Evolutionary conservation across 305 asterid species (phyloP), one percentile per base, ranked within the genome.

Genomic region (Solanum hybrid): DNA sequence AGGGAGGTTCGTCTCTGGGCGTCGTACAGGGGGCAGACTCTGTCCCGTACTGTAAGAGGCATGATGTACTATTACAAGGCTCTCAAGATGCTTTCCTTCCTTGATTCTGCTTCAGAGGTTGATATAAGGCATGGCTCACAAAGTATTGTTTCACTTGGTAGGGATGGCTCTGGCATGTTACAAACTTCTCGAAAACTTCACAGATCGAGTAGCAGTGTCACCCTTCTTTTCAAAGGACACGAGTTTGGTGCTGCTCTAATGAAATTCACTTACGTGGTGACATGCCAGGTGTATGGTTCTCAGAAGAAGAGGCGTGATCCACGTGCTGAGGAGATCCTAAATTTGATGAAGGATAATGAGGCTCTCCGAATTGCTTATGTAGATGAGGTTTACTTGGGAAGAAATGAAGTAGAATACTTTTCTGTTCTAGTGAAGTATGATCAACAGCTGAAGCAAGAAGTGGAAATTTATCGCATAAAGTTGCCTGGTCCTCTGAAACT

Each of bases 1-100:
- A 93, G 98, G 93, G 97, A 97, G 57, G 96, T 97, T 86, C 94
- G 99, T 89, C 94, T 86, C 39, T 97, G 99, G 99, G 99, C 99
- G 57, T 97, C 99, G 28, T 95, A 95, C 91, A 95, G 99, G 92
- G 99, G 99, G 71, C 99, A 97, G 91, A 97, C 99, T 46, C 92
- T 97, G 39, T 94, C 98, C 18, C 97, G 99, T 75, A 97, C 99
- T 10, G 97, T 97, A 80, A 93, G 99, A 91, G 99, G 99, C 89
- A 97, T 97, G 99, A 97, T 97, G 99, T 96, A 97, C 91, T 96
- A 97, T 90, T 94, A 96, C 93, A 90, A 97, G 93, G 99, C 99
- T 89, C 95, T 97, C 26, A 94, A 95, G 92, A 96, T 97, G 98
- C 98, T 97, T 83, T 93, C 99, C 7, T 97, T 95, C 94, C 98